Base-by-base conservation (phyloP, 2,329 filamentous ascomycete genomes). In the Ophiocordyceps camponoti-leonardi region DNA sequence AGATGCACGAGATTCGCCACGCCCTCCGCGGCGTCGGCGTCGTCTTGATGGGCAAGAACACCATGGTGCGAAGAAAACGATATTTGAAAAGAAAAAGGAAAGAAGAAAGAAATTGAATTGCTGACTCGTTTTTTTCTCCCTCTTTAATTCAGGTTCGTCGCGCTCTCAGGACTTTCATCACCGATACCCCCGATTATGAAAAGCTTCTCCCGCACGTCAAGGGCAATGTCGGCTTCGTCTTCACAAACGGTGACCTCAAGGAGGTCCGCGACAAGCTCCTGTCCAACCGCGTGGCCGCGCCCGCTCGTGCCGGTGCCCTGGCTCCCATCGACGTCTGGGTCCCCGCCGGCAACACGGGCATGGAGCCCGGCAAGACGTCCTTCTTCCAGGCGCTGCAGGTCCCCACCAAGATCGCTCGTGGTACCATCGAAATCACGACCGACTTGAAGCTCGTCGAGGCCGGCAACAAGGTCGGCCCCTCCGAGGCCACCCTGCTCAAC, bases 381-480 rank as follows among this genome's bases (percentile, higher is more conserved):
- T 98, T 98, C 87, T 98, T 98, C 88, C 92, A 98, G 83, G 92
- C 92, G 63, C 92, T 98, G 72, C 90, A 90, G 86, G 87, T 98
- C 67, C 92, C 92, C 66, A 98, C 92, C 80, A 98, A 98, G 87
- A 98, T 98, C 74, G 92, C 92, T 67, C 92, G 92, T 94, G 93
- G 92, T 93, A 98, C 92, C 73, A 98, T 98, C 73, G 92, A 98
- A 86, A 98, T 98, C 66, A 95, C 88, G 54, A 76, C 81, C 61
- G 92, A 98, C 66, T 77, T 98, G 61, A 96, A 95, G 85, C 85
- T 98, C 68, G 83, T 96, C 63, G 87, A 94, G 77, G 79, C 86
- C 55, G 81, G 81, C 58, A 75, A 47, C 77, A 96, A 94, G 79
- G 93, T 98, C 76, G 92, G 93, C 69, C 82, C 92, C 64, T 98